Evolutionary conservation across 1,139 yeast species (phyloP).

Genomic region (Geotrichum aggregatum): DNA sequence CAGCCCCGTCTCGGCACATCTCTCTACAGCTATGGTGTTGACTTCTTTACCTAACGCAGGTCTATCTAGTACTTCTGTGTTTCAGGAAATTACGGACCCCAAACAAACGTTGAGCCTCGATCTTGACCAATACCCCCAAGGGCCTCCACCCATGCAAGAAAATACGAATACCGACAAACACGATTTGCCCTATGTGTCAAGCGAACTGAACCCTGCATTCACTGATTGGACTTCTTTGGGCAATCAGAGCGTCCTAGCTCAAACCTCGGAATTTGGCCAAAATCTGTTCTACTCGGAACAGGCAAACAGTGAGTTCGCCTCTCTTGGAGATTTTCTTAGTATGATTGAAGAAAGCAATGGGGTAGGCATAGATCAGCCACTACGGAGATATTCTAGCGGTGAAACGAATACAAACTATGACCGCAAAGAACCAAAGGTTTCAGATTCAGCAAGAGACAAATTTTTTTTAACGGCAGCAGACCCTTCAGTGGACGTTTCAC

Average conservation of each 20-base stretch:
- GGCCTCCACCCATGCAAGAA: not conserved
- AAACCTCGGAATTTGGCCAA: slow-evolving; percentile 30
- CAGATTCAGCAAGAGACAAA: slow-evolving; percentile 81
- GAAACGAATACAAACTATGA: not conserved
- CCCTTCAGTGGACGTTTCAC: slow-evolving; percentile 89
- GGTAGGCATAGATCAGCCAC: not conserved
- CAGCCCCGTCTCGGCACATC: slow-evolving; percentile 19
- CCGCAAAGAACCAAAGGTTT: slow-evolving; percentile 18
- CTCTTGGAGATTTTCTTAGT: slow-evolving; percentile 80
- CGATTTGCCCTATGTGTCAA: not conserved
- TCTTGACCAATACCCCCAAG: not conserved
- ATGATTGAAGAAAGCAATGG: slow-evolving; percentile 77
- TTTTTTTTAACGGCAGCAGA: slow-evolving; percentile 95
- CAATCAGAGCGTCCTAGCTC: slow-evolving; percentile 27
- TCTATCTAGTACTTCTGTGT: slow-evolving; percentile 13
- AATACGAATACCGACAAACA: not conserved
- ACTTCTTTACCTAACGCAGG: slow-evolving; percentile 16
- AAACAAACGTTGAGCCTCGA: not conserved
- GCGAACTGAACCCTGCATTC: slow-evolving; percentile 3
- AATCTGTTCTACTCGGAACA: slow-evolving; percentile 77
- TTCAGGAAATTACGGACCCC: slow-evolving; percentile 15
- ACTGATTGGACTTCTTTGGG: slow-evolving; percentile 26
- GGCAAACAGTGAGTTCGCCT: slow-evolving; percentile 88
- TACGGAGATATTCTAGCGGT: not conserved
- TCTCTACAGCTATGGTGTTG: slow-evolving; percentile 21